phyloP scores from a whole-genome alignment of 345 rosid species.

The Rhodamnia argentea region DNA sequence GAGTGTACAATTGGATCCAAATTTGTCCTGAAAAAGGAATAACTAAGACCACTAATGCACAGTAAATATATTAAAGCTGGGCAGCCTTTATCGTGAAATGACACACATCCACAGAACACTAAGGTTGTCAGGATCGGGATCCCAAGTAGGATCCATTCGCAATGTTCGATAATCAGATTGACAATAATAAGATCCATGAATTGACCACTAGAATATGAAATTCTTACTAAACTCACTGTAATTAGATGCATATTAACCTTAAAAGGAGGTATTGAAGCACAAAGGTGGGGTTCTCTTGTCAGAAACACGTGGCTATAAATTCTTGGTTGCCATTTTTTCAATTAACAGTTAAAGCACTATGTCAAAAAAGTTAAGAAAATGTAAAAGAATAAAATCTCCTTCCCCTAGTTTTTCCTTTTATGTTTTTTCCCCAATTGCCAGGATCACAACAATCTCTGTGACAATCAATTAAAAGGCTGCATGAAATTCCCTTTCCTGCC shows the following conservation, averaged over 20 bases:
- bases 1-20: slow-evolving; percentile 13
- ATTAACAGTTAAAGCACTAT: background rate
- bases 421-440: no score
- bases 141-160: background rate
- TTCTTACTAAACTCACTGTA: background rate
- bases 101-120: background rate
- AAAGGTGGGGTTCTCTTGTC: background rate
- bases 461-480: background rate
- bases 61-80: background rate
- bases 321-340: background rate
- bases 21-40: slow-evolving; percentile 24
- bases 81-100: background rate
- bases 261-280: background rate
- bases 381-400: background rate
- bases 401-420: background rate
- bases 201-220: background rate
- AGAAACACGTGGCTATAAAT: background rate
- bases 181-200: background rate
- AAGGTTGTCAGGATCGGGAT: background rate
- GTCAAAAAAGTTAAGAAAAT: background rate
- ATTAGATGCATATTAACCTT: background rate
- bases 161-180: background rate
- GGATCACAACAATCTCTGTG: background rate
- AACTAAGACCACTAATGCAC: background rate
- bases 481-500: background rate